Base-by-base conservation (phyloP, 192 early-diverging fungal genomes). In the Phycomyces blakesleeanus region DNA sequence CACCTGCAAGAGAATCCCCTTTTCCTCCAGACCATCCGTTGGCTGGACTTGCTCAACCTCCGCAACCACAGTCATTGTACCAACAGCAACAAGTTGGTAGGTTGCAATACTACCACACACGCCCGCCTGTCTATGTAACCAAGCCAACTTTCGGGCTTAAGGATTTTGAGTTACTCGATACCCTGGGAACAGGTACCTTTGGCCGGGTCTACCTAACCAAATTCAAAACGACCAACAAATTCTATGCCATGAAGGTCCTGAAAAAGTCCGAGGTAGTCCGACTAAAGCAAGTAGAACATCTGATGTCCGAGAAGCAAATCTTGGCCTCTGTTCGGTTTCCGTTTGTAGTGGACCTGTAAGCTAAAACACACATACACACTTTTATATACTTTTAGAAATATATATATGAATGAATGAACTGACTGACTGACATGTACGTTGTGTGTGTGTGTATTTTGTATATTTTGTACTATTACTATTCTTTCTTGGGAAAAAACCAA, bases 121-220 rank as follows among this genome's bases (percentile, higher is more conserved):
- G 71, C 8, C 49, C 64, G 16, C 64, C 66, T 27, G 65, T 67
- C 47, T 79, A 76, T 63, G 72, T 76, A 9, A n/a, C 44, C 26
- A 67, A 67, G 26, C 78, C 78, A n/a, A 53, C 61, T 15, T 76
- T 79, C 57, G 73, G 71, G 21, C 66, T 82, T 24, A 67, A 63
- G 39, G 75, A 82, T 67, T 75, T 82, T 72, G 78, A 82, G 37
- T 51, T 82, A 18, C 63, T 79, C 49, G 77, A 82, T 53, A 82
- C 80, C 22, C 68, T 82, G 24, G 95, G 96, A 24, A 98, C 96
- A 8, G 96, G 96, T 44, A 98, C 96, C 40, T 98, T 98, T 79
- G 96, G 94, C 1, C 80, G 96, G 37, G 96, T 98, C 12, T 95
- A 94, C 72, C 83, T 98, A 39, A 83, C 90, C 27, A 86, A 89